Evolutionary conservation across 768 basidiomycete species (phyloP), one percentile per base, ranked within the genome.

Genomic region (Lanmaoa pseudosensibilis): DNA sequence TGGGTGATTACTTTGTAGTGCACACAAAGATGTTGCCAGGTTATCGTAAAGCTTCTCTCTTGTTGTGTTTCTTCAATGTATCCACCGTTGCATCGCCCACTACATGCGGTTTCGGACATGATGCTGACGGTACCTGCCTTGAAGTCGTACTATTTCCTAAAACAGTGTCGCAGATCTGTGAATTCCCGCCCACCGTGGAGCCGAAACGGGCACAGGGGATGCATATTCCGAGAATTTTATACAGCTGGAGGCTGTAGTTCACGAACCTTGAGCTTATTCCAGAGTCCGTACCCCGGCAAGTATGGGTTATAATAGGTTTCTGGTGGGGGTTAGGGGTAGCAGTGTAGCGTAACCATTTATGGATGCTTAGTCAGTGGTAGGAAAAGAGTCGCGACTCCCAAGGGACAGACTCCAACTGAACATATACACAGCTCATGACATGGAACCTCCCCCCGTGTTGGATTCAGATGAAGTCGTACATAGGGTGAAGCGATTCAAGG

Each of bases 401-500:
- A n/a, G n/a, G n/a, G n/a, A n/a, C n/a, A n/a, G n/a, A n/a, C n/a
- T n/a, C n/a, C n/a, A n/a, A n/a, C n/a, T n/a, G n/a, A n/a, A n/a
- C n/a, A n/a, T n/a, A n/a, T n/a, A n/a, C n/a, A n/a, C n/a, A 23
- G 49, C 43, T 21, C 48, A 40, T 46, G 53, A 40, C 19, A 65
- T 65, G 60, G 63, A 63, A 12, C 19, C 37, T 19, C n/a, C 43
- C 3, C 3, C 36, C 12, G 44, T 30, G 23, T 50, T 53, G 44
- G 62, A 57, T 15, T 15, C 46, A 12, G 68, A 69, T 25, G 66
- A 70, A n/a, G 56, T 61, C 34, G 66, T 67, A 38, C 74, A 68
- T 43, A 73, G 75, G 5, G 69, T 73, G 5, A 84, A 82, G 62
- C 75, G 82, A 18, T 83, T 83, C 71, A 83, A 80, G 71, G 82